These are phyloP conservation scores for Plasmodium chabaudi DNA, from an alignment of 169 alveolate genomes.

Conservation along the genomic window DNA sequence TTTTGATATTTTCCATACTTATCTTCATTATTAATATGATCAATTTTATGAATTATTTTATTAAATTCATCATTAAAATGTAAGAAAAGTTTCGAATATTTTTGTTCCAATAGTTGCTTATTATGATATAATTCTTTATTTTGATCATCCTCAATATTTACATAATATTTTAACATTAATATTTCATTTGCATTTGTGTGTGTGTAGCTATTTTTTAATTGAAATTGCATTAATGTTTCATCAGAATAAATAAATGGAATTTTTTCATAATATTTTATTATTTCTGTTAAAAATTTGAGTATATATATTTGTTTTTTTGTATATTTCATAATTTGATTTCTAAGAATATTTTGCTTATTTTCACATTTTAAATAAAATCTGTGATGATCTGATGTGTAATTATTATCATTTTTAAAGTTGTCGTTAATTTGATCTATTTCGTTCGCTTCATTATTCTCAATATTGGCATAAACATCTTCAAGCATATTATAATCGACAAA, in stretches of 20 bases:
- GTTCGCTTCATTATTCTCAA: no score
- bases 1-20: constrained; percentile 5
- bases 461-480: no score
- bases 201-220: constrained; percentile 33
- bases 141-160: constrained; percentile 25
- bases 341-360: constrained; percentile 14
- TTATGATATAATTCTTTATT: neutral
- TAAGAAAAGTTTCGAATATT: constrained; percentile 33
- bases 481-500: neutral
- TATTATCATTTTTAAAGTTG: no score
- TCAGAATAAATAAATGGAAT: constrained; percentile 27
- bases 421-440: no score
- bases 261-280: constrained; percentile 40
- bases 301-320: constrained; percentile 17
- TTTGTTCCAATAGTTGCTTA: constrained; percentile 6
- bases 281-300: constrained; percentile 57
- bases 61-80: constrained; percentile 46
- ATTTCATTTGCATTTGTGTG: constrained; percentile 53
- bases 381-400: no score
- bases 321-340: constrained; percentile 18
- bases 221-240: constrained; percentile 33
- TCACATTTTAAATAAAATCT: neutral
- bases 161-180: constrained; percentile 49
- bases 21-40: constrained; percentile 18
- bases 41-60: constrained; percentile 22